Evolutionary conservation across 2,329 filamentous ascomycete genomes (phyloP).

Genomic region (Sporothrix pallida): DNA sequence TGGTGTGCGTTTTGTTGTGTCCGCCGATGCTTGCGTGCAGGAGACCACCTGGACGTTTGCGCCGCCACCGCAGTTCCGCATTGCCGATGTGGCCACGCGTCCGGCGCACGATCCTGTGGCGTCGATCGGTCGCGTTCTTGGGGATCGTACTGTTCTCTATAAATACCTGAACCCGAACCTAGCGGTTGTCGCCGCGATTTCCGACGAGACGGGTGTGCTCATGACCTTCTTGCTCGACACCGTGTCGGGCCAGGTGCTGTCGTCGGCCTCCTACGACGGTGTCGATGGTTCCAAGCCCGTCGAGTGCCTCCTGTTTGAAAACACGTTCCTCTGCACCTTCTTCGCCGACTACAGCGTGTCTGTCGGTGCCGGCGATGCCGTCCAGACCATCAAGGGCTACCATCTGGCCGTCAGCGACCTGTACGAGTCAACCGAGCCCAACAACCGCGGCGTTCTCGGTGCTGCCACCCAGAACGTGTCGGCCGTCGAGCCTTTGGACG

Average conservation of each 20-base stretch:
- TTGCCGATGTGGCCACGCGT: conserved; percentile 70
- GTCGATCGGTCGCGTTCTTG: conserved; percentile 92
- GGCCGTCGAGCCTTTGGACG: conserved; percentile 69
- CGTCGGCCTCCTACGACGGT: conserved; percentile 71
- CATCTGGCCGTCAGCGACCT: conserved; percentile 86
- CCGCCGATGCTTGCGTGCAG: conserved; percentile 51
- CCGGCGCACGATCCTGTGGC: conserved; percentile 84
- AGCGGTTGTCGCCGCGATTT: conserved; percentile 73
- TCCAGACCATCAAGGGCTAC: conserved; percentile 75
- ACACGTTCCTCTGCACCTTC: conserved; percentile 92
- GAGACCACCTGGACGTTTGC: conserved; percentile 74
- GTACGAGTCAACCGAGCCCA: conserved; percentile 81
- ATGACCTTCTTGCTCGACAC: conserved; percentile 84
- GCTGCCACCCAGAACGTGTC: conserved; percentile 67
- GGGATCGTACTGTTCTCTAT: conserved; percentile 91
- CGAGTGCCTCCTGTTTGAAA: conserved; percentile 82
- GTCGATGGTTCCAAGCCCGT: conserved; percentile 78
- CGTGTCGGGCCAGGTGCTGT: conserved; percentile 79
- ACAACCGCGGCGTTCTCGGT: conserved; percentile 76
- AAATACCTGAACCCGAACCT: conserved; percentile 95
- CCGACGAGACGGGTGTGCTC: conserved; percentile 63
- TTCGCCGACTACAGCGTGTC: conserved; percentile 56
- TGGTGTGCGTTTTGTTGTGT: conserved; percentile 59
- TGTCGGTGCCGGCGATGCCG: conserved; percentile 41
- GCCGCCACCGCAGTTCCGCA: conserved; percentile 67